A percentile compares a stretch with the other conserved stretches of the same genome.
These are phyloP conservation scores for Starmerella floricola DNA, from an alignment of 805 yeast genomes.

Conservation along the genomic window DNA sequence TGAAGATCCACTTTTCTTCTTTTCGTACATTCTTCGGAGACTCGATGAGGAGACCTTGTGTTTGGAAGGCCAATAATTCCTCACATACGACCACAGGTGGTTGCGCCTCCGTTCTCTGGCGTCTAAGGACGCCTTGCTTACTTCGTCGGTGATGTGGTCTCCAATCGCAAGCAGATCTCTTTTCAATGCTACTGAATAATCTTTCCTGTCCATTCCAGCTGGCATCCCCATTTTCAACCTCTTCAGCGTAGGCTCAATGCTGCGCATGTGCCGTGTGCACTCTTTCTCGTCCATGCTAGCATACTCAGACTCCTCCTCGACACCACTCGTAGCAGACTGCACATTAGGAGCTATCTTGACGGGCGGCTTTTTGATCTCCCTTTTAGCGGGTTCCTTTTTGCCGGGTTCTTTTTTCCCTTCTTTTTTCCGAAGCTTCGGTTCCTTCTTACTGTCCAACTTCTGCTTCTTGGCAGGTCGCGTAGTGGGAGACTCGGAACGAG, in stretches of 20 bases:
- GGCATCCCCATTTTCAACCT: constrained; percentile 54
- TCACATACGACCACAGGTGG: constrained; percentile 76
- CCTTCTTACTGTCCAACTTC: constrained; percentile 9
- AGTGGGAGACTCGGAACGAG: constrained; percentile 15
- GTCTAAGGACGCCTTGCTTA: constrained; percentile 25
- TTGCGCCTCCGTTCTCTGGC: constrained; percentile 35
- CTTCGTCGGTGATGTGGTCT: constrained; percentile 44
- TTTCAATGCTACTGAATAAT: constrained; percentile 62
- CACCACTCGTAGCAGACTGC: constrained; percentile 9
- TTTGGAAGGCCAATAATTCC: constrained; percentile 76
- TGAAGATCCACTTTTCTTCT: constrained; percentile 18
- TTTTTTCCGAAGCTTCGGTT: constrained; percentile 13
- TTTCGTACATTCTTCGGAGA: constrained; percentile 59
- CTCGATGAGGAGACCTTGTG: constrained; percentile 45
- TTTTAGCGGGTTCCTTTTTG: constrained; percentile 19
- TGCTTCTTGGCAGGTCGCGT: constrained; percentile 14
- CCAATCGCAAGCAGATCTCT: constrained; percentile 63
- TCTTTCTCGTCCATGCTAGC: constrained; percentile 66
- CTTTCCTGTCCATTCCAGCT: constrained; percentile 59
- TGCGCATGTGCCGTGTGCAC: constrained; percentile 50
- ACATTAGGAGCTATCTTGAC: constrained; percentile 8
- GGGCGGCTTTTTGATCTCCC: constrained; percentile 3
- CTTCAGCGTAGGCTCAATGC: constrained; percentile 55
- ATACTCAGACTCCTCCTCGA: constrained; percentile 39
- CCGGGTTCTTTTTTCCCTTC: constrained; percentile 22